Evolutionary conservation across 768 basidiomycete genomes (phyloP), one percentile per base, ranked within the genome.

Genomic region (Mycena vitilis): DNA sequence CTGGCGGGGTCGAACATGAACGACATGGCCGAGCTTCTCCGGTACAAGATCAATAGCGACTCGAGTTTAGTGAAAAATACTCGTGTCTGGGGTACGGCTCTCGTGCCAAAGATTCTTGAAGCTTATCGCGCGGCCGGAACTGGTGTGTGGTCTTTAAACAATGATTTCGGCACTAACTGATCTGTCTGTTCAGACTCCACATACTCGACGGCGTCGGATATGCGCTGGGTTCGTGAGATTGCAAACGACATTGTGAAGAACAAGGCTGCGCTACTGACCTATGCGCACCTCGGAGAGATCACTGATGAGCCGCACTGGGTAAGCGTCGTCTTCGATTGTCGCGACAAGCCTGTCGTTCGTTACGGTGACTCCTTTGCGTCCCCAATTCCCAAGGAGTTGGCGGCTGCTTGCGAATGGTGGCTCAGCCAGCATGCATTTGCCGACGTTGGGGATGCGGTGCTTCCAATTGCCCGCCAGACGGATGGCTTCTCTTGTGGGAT

Each of bases 241-340:
- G 59, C 6, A 1, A 53, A 67, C 7, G 60, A 51, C 11, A 12
- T 67, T 5, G 54, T 62, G 13, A n/a, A n/a, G n/a, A n/a, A n/a
- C 59, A 62, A 11, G 3, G 66, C 53, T 0, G 60, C 49, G 1
- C n/a, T 67, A 37, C 3, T 67, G 23, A 61, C 66, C 13, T 23
- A 44, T 18, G 54, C 16, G 4, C 66, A 67, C 37, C 60, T 67
- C 4, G 66, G 59, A 4, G 25, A 40, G 0, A 42, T 62, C 53
- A 60, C 44, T 0, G 53, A 57, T 34, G 37, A 67, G 51, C 66
- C 66, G 44, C 66, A 67, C 22, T 67, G 66, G 66, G 45, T 60
- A 2, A 12, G 10, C 18, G 15, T 67, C 12, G 20, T 60, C n/a
- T 48, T 67, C 30, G 66, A 68, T 38, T 36, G 9, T 60, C 45